Conservation (phyloP, 768 basidiomycete species). For the Russula lepida region DNA sequence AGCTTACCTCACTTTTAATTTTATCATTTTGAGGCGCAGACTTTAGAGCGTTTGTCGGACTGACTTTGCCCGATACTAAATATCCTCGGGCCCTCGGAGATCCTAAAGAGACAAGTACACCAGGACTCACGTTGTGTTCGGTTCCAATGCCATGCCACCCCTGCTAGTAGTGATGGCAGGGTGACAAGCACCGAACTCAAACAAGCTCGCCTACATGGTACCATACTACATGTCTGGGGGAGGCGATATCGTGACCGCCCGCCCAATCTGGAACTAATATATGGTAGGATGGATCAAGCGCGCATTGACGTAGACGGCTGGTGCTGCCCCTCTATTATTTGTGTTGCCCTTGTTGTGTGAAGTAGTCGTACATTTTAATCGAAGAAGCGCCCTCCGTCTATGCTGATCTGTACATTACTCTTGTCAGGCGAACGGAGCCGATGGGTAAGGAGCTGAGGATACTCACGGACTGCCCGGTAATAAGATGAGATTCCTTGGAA, state of each 20-base stretch:
- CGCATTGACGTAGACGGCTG: not conserved
- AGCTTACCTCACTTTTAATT: not conserved
- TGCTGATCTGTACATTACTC: slow-evolving; percentile 6
- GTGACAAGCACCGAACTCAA: not conserved
- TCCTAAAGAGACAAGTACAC: not conserved
- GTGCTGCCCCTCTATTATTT: not conserved
- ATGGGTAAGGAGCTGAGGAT: not conserved
- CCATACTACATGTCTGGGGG: not conserved
- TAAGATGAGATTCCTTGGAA: slow-evolving; percentile 26
- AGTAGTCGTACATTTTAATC: not conserved
- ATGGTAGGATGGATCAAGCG: not conserved
- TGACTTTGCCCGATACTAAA: not conserved
- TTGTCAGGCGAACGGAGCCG: not conserved
- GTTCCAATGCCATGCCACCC: not conserved
- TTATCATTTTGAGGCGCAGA: not conserved
- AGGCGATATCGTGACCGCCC: not conserved
- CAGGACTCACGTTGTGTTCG: not conserved
- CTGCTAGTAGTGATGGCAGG: not conserved
- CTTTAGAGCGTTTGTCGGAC: not conserved
- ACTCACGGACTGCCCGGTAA: slow-evolving; percentile 25
- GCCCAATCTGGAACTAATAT: not conserved
- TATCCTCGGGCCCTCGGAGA: not conserved
- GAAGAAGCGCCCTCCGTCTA: slow-evolving; percentile 17
- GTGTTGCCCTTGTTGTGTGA: not conserved
- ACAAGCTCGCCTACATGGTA: not conserved